Base-by-base conservation (phyloP, 2,329 filamentous ascomycete species). In the Beauveria medogensis region DNA sequence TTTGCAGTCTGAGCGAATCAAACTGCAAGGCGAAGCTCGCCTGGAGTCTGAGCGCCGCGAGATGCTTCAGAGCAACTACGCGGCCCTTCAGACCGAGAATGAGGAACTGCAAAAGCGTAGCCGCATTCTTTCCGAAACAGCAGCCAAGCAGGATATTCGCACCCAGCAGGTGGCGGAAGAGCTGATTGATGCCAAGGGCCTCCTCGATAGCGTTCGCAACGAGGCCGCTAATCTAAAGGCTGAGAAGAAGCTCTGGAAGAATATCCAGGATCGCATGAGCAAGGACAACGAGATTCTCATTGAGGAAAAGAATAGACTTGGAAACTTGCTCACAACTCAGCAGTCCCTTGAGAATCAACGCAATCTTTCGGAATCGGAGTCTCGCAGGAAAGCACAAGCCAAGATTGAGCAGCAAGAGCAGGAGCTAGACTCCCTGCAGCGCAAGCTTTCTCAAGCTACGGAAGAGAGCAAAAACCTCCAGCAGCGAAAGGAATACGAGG, bases 91-190 rank as follows among this genome's bases (percentile, higher is more conserved):
- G 72, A 86, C 75, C 41, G 93, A 99, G 74, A 96, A 97, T 68
- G 78, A 78, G 41, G 91, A 96, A 69, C 77, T 99, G 14, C 91
- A 96, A 71, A 94, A 92, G 75, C 86, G 93, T 47, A 89, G 84
- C 62, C 85, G 92, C 65, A 76, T 80, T 18, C 76, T 96, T 37
- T 89, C 91, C 1, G 92, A 97, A 70, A 87, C 86, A 58, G 87
- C 92, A 7, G 92, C 91, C 5, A 94, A 91, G 73, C 91, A 96
- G 70, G 95, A 99, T 67, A 81, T 96, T 51, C 87, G 87, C 48
- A 94, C 90, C 2, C 92, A 97, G 69, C 92, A 97, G 73, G 89
- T 93, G 30, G 92, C 91, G 0, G 93, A 97, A 73, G 93, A 99
- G 67, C 82, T 97, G 6, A 86, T 97, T 10, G 94, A 97, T 71